Evolutionary conservation across 2,329 filamentous ascomycete genomes (phyloP).

Genomic region (Keithomyces neogunnii): DNA sequence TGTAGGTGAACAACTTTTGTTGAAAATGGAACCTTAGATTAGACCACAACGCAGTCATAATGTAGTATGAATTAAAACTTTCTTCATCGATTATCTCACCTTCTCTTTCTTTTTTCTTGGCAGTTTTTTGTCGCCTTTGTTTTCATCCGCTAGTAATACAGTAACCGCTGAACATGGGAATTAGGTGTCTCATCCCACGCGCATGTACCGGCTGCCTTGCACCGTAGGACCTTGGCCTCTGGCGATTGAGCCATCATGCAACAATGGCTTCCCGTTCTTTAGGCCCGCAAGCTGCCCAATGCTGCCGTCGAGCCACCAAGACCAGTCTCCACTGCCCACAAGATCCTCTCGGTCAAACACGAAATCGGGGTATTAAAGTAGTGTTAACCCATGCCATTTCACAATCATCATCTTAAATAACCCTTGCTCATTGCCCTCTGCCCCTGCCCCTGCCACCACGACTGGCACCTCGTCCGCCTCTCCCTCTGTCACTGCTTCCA

Average conservation of each 20-base stretch:
- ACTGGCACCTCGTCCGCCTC: constrained; percentile 29
- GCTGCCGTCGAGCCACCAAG: background rate
- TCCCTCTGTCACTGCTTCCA: constrained; percentile 31
- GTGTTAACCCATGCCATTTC: background rate
- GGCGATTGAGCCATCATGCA: background rate
- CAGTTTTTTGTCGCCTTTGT: background rate
- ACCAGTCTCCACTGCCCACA: background rate
- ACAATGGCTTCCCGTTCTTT: background rate
- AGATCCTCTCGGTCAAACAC: background rate
- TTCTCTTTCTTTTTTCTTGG: background rate
- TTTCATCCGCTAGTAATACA: background rate
- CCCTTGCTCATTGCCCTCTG: constrained; percentile 16
- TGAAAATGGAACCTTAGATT: background rate
- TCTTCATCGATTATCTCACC: background rate
- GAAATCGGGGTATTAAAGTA: background rate
- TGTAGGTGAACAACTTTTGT: background rate
- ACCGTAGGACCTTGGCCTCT: background rate
- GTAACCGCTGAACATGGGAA: background rate
- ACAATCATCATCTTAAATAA: background rate
- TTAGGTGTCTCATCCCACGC: background rate
- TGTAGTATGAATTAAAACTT: constrained; percentile 2
- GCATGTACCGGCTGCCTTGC: background rate
- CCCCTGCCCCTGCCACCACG: constrained; percentile 27
- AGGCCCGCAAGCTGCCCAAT: no score
- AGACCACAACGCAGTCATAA: constrained; percentile 5